Base-by-base conservation (phyloP, 2,329 filamentous ascomycete species). In the Cordyceps fumosorosea region DNA sequence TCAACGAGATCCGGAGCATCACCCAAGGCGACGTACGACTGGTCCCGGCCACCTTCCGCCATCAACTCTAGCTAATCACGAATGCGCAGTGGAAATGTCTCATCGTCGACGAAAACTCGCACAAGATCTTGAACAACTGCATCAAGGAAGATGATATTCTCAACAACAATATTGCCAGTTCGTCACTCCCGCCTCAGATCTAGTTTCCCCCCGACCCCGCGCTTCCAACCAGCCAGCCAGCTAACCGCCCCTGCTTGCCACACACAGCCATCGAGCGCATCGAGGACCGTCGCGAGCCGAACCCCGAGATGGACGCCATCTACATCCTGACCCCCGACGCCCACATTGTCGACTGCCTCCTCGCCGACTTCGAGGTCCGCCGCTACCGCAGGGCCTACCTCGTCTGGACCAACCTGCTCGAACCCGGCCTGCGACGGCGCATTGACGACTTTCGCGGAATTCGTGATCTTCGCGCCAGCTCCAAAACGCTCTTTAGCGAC, bases 131-230 rank as follows among this genome's bases (percentile, higher is more conserved):
- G 69, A 89, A 96, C 77, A 96, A 93, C 80, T 89, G 91, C 53
- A 85, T 93, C 73, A 93, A 91, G 71, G 90, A 97, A 80, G 93
- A 99, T 84, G 91, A 97, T 71, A 96, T 99, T 67, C 88, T 99
- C 77, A 96, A 96, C 74, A 87, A 92, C 77, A 96, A 96, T 74
- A 90, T 99, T 76, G 93, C 93, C 68, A 96, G 93, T 96, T 83
- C 73, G 88, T 73, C 54, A 37, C 55, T 50, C 60, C 64, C 50
- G 6, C 24, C 34, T 37, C 34, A 6, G 34, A 37, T 37, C 34
- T 37, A 37, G 29, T 32, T 16, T 54, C 16, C 8, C 56, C 37
- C 51, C n/a, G 12, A 44, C 64, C 58, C 57, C 50, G 40, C 14
- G 6, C 37, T 16, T 22, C 8, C 62, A 6, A 29, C 26, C 3